Evolutionary conservation across 352 stramenopile genomes (phyloP), one percentile per base, ranked within the genome.

Genomic region (Globisporangium radiosum): DNA sequence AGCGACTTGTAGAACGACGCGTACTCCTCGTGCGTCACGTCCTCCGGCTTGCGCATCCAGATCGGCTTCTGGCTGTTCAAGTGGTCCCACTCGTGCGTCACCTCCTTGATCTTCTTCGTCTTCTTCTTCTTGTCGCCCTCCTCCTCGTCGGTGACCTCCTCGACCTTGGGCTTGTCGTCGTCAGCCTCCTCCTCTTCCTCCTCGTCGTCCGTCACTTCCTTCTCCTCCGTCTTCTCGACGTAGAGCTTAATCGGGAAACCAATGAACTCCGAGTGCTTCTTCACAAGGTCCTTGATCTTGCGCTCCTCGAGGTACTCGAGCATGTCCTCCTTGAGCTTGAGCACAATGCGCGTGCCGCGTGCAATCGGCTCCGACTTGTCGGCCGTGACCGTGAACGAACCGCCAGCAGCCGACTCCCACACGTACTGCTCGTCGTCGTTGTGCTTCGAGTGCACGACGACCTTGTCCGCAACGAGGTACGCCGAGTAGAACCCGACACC

Each of bases 201-300:
- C 51, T 99, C 95, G 36, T 99, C 97, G 64, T 98, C 97, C 57
- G 99, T 96, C 65, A 99, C 97, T 68, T 99, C 97, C n/a, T 78
- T 90, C 38, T 99, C 97, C 78, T 99, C 97, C 57, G 96, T 99
- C 94, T 99, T 99, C 78, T 99, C 97, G 15, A 98, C 97, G 76
- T 99, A 98, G 14, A 99, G 89, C 81, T 98, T 98, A 81, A 99
- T 99, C 40, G 96, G 96, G 94, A 99, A 99, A 54, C 95, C 93
- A 86, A 99, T 99, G 84, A 99, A 99, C 81, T 99, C 97, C 7
- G 93, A 99, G 84, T 99, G 97, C 84, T 99, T 99, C 92, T 99
- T 99, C 52, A 99, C 96, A 42, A 99, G 78, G 75, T 99, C 97
- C 79, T 99, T 99, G 57, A 99, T 78, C 70, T 97, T 96, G 72